Conservation (phyloP, 108 stramenopile genomes). For the Skeletonema grethae region DNA sequence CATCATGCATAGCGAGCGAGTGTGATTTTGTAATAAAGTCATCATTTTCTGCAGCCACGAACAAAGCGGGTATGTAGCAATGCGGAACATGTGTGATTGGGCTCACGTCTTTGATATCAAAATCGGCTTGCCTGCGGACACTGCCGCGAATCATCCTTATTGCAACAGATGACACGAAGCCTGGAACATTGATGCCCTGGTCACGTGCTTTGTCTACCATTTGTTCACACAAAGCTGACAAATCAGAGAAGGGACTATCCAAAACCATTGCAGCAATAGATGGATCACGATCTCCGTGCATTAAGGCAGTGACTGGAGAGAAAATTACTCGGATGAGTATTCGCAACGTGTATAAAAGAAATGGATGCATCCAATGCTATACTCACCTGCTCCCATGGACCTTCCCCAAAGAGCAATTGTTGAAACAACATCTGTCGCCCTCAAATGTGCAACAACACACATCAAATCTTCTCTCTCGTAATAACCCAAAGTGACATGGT, state of each 20-base stretch:
- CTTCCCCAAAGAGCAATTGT: constrained; percentile 99
- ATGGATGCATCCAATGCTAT: background rate
- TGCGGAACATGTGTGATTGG: constrained; percentile 89
- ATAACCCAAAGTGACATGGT: constrained; percentile 96
- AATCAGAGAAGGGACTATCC: constrained; percentile 95
- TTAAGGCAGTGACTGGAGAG: constrained; percentile 86
- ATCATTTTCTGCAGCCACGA: constrained; percentile 93
- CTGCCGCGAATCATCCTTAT: constrained; percentile 83
- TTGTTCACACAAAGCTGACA: constrained; percentile 92
- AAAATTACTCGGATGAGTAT: background rate
- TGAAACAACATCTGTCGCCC: constrained; percentile 87
- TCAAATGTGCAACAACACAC: constrained; percentile 89
- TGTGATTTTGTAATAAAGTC: constrained; percentile 92
- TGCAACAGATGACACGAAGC: constrained; percentile 75
- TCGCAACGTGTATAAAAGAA: background rate
- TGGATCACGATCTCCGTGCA: constrained; percentile 98
- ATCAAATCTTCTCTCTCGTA: constrained; percentile 97
- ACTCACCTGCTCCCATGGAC: constrained; percentile 92
- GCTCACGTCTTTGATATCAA: constrained; percentile 89
- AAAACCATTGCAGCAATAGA: constrained; percentile 96
- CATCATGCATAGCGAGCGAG: constrained; percentile 81
- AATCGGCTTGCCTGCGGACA: constrained; percentile 90
- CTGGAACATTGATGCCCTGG: constrained; percentile 84
- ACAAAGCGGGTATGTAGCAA: constrained; percentile 95
- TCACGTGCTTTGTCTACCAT: constrained; percentile 96